Evolutionary conservation across 208 protist species (phyloP), one percentile per base, ranked within the genome.

Genomic region (Wallacemonas sp.): DNA sequence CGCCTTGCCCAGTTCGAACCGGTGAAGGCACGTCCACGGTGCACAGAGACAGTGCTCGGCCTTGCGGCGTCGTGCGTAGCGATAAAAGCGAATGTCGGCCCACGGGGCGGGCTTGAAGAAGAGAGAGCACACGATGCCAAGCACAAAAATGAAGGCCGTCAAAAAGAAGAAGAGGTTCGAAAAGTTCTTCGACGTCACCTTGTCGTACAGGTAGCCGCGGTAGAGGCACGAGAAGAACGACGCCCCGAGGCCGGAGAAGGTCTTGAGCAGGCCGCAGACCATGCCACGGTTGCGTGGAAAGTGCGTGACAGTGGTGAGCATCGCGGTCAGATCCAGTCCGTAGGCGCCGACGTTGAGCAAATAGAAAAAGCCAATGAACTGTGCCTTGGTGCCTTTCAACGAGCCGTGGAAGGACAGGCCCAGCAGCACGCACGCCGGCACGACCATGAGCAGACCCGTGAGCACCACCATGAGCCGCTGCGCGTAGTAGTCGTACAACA

Each of bases 271-370:
- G 2, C 78, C 78, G 4, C 65, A 76, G n/a, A 76, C 71, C 61
- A 71, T 64, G 10, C 81, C 84, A 42, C 81, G 77, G 46, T 91
- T 70, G 28, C 69, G 78, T 44, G 84, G 84, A 61, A 87, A 79
- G 59, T 83, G 72, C 28, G 65, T 81, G 57, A 86, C 65, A 16
- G 77, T 54, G 18, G 67, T 39, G 11, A 82, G 55, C 23, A 87
- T 55, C 14, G 68, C 62, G 2, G 48, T 38, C 42, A 91, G 66
- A 41, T 87, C 70, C 11, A 87, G 59, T 14, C 57, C 44, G 66
- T 79, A 74, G 63, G 67, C 65, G 28, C 81, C 81, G 49, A 45
- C 57, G 45, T 80, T 73, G 39, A 91, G 49, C 29, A 91, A 1
- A 28, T 62, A 77, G 55, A 84, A 87, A 61, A 82, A 79, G 41